Evolutionary conservation across 2,329 filamentous ascomycete genomes (phyloP).

Genomic region (Fusarium penzigii): DNA sequence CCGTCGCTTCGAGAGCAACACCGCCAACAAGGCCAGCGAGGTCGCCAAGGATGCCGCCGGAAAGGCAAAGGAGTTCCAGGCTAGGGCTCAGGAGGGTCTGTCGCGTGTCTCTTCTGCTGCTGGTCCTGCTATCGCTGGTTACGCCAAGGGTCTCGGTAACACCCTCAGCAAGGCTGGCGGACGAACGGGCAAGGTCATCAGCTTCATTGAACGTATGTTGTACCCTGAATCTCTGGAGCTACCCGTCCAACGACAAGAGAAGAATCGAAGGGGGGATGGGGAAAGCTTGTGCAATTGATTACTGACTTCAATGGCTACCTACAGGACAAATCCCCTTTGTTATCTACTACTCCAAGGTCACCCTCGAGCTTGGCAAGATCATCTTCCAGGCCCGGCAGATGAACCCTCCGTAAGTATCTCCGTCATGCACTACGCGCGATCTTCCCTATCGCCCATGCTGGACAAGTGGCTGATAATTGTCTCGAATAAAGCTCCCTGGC

Average conservation of each 20-base stretch:
- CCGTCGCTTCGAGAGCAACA: constrained; percentile 63
- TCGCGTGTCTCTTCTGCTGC: constrained; percentile 79
- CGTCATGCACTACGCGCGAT: too few relatives aligned
- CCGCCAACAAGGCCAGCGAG: constrained; percentile 48
- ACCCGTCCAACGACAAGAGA: too few relatives aligned
- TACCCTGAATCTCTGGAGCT: constrained; percentile 1
- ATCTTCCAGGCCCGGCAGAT: constrained; percentile 89
- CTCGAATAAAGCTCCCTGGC: constrained; percentile 76
- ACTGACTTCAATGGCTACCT: constrained; percentile 17
- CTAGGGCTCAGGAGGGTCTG: constrained; percentile 80
- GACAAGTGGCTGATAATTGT: too few relatives aligned
- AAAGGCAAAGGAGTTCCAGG: too few relatives aligned
- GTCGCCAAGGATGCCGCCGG: constrained; percentile 43
- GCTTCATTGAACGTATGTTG: constrained; percentile 81
- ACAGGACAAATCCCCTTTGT: constrained; percentile 82
- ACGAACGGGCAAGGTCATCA: constrained; percentile 75
- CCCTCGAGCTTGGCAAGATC: constrained; percentile 82
- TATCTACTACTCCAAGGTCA: constrained; percentile 90
- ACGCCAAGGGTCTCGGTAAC: constrained; percentile 65
- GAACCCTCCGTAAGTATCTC: constrained; percentile 79
- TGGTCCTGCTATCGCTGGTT: constrained; percentile 71
- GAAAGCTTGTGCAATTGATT: background rate
- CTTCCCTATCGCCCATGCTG: too few relatives aligned
- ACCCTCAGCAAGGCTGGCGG: constrained; percentile 79
- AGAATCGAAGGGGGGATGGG: too few relatives aligned